Conservation (phyloP, 768 basidiomycete species). For the Mycena vitilis region DNA sequence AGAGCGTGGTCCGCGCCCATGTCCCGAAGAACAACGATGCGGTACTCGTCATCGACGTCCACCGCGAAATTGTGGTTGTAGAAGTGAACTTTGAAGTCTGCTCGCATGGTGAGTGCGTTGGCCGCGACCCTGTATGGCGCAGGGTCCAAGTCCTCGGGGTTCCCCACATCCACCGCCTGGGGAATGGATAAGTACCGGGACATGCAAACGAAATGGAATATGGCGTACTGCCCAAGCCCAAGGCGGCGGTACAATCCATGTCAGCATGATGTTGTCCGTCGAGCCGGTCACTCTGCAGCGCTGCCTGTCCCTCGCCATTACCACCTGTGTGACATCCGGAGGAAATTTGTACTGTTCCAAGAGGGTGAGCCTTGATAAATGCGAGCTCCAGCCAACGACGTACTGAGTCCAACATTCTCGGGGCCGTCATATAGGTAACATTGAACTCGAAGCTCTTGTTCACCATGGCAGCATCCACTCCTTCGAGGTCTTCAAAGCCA, state of each 20-base stretch:
- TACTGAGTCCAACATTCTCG: background rate
- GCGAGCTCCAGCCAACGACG: background rate
- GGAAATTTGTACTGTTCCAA: constrained; percentile 13
- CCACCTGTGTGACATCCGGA: background rate
- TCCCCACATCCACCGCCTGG: background rate
- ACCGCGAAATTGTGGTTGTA: constrained; percentile 23
- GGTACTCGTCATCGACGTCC: constrained; percentile 25
- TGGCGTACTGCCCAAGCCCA: constrained; percentile 15
- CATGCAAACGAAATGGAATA: background rate
- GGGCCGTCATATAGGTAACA: background rate
- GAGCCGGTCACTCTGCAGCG: background rate
- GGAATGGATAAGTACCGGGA: background rate
- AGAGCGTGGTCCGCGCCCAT: constrained; percentile 10
- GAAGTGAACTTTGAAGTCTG: constrained; percentile 18
- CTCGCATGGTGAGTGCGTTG: constrained; percentile 10
- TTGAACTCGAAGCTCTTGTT: constrained; percentile 7
- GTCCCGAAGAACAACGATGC: constrained; percentile 16
- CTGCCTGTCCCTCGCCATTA: background rate
- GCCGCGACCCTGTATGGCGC: constrained; percentile 18
- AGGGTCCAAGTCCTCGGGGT: background rate
- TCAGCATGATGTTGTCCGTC: background rate
- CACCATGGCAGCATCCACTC: background rate
- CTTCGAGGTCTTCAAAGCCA: background rate
- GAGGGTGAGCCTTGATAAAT: background rate
- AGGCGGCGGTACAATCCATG: constrained; percentile 23